Base-by-base conservation (phyloP, 441 rosid genomes). In the Melastoma candidum region DNA sequence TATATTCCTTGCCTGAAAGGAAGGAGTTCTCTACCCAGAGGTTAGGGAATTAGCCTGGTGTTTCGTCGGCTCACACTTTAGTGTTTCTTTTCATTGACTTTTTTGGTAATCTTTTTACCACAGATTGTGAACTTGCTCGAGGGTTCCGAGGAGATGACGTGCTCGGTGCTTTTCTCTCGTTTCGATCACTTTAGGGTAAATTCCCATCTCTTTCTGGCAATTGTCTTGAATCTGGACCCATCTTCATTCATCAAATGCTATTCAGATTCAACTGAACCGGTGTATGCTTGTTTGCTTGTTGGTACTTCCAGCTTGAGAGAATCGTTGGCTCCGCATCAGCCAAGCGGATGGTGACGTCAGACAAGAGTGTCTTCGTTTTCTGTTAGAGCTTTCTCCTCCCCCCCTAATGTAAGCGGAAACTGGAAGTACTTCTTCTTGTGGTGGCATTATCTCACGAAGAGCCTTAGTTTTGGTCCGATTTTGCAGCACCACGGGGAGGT, bases 81-180 rank as follows among this genome's bases (percentile, higher is more conserved):
- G 14, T 13, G 13, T 29, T 13, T 39, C 1, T 52, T 36, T 2
- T 52, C 56, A 32, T 52, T 52, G n/a, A 11, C 47, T 14, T 17
- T 36, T 29, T 11, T 0, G 43, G 14, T 7, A 43, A 46, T 39
- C 29, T 67, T 52, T 51, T 43, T 50, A 14, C 49, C 67, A 68
- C 88, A 92, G 98, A 76, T 88, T 67, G 79, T 84, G 56, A 85
- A 83, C 76, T 82, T 81, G 94, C 81, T 92, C 64, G 87, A 84
- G 65, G 92, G 76, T 57, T 66, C 87, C 7, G 64, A 78, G 65
- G 74, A 72, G 76, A 71, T 76, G 87, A 63, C 85, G 39, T 81
- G 90, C 81, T 80, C 87, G 4, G 84, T 74, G 51, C 84, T 92
- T 41, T 92, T 92, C 71, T 85, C 92, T 61, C 76, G 65, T 36